Evolutionary conservation across 2,329 filamentous ascomycete species (phyloP).

Genomic region (Madurella fahalii): DNA sequence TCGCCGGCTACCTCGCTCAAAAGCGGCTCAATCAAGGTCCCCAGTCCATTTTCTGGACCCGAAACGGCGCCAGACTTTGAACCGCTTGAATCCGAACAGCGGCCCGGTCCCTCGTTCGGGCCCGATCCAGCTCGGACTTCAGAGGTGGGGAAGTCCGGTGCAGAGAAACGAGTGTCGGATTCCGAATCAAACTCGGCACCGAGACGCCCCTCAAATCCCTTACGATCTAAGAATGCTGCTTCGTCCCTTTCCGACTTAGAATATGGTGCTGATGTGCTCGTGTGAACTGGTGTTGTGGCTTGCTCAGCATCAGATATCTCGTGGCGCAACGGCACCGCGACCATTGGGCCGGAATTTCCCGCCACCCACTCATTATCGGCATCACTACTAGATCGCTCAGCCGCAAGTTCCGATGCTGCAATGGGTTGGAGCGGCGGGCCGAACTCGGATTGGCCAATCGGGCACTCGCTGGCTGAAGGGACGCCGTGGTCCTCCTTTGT

Average conservation of each 20-base stretch:
- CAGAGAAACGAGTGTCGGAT: conserved; percentile 3
- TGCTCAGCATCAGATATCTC: background rate
- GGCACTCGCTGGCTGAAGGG: background rate
- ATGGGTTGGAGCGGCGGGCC: background rate
- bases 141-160: conserved; percentile 21
- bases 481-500: background rate
- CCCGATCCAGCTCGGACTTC: conserved; percentile 14
- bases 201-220: conserved; percentile 3
- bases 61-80: background rate
- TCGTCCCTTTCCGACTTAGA: background rate
- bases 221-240: background rate
- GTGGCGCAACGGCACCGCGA: background rate
- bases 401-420: background rate
- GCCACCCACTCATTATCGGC: background rate
- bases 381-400: background rate
- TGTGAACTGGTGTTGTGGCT: background rate
- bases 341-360: background rate
- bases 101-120: conserved; percentile 2
- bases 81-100: background rate
- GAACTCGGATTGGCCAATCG: background rate
- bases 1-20: conserved; percentile 1
- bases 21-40: background rate
- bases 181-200: conserved; percentile 16
- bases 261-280: background rate
- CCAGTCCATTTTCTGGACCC: background rate